Conservation (phyloP, 805 yeast genomes). For the Scheffersomyces stipitis region DNA sequence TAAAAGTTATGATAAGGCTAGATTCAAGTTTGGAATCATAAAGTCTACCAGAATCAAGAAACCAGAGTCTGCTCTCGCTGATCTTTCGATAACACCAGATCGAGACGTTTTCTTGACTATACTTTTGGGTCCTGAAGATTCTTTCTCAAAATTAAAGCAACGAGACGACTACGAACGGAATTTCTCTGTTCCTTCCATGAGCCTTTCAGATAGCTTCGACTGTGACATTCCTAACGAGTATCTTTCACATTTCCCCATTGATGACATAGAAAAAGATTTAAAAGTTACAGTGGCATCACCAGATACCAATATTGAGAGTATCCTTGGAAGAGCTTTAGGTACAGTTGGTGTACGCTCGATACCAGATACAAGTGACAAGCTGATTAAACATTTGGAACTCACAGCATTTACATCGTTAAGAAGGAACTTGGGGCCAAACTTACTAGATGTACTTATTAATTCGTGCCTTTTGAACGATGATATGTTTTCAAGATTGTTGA, state of each 20-base stretch:
- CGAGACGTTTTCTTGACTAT: constrained; percentile 21
- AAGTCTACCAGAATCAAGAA: constrained; percentile 40
- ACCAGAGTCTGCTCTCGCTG: constrained; percentile 16
- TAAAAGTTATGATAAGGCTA: constrained; percentile 50
- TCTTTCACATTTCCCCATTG: constrained; percentile 18
- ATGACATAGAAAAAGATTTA: constrained; percentile 12
- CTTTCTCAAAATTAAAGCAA: constrained; percentile 21
- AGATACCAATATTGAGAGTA: constrained; percentile 13
- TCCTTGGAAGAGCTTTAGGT: constrained; percentile 23
- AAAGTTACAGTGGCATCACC: constrained; percentile 15
- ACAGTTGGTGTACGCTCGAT: constrained; percentile 21
- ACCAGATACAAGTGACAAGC: not conserved
- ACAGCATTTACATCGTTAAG: constrained; percentile 55
- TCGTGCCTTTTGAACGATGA: constrained; percentile 13
- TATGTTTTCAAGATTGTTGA: constrained; percentile 4
- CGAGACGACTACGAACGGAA: constrained; percentile 22
- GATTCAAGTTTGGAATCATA: constrained; percentile 43
- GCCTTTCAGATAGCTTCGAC: constrained; percentile 17
- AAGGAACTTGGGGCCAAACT: constrained; percentile 34
- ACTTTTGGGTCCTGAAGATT: constrained; percentile 24
- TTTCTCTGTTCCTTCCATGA: constrained; percentile 18
- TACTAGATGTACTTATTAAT: constrained; percentile 23
- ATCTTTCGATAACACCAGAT: constrained; percentile 21
- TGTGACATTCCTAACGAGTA: constrained; percentile 28
- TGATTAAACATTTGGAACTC: constrained; percentile 34